A percentile compares a stretch with the other conserved stretches of the same genome.
These are phyloP conservation scores for Phytophthora vignae DNA, from an alignment of 352 stramenopile genomes.

Conservation along the genomic window DNA sequence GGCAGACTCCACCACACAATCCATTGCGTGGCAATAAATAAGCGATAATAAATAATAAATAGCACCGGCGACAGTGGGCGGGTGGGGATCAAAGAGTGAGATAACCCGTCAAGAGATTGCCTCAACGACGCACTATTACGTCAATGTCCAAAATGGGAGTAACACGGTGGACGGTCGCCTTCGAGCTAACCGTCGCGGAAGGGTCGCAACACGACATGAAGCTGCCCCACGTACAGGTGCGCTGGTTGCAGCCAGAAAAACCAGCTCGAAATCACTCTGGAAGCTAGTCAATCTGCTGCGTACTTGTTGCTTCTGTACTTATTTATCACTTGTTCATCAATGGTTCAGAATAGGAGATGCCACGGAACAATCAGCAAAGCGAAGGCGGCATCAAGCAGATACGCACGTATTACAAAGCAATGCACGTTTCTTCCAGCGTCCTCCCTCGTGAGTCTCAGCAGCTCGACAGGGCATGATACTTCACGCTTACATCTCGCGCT, in stretches of 20 bases:
- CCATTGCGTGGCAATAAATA: constrained; percentile 23
- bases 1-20: neutral
- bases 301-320: constrained; percentile 26
- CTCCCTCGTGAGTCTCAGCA: constrained; percentile 23
- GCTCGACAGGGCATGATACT: constrained; percentile 20
- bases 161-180: constrained; percentile 18
- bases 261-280: constrained; percentile 24
- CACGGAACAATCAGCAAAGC: constrained; percentile 37
- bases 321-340: constrained; percentile 33
- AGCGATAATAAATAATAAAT: constrained; percentile 28
- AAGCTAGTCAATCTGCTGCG: constrained; percentile 7
- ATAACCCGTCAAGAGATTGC: neutral
- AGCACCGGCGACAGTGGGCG: neutral
- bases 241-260: constrained; percentile 17
- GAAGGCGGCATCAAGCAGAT: constrained; percentile 43
- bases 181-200: constrained; percentile 22
- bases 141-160: constrained; percentile 16
- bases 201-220: constrained; percentile 14
- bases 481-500: constrained; percentile 27
- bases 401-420: constrained; percentile 60
- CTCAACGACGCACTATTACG: neutral
- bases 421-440: constrained; percentile 30
- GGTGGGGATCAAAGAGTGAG: neutral
- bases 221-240: neutral
- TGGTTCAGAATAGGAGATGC: constrained; percentile 27